Evolutionary conservation across 1,139 yeast genomes (phyloP).

Genomic region (Candida buenavistaensis): DNA sequence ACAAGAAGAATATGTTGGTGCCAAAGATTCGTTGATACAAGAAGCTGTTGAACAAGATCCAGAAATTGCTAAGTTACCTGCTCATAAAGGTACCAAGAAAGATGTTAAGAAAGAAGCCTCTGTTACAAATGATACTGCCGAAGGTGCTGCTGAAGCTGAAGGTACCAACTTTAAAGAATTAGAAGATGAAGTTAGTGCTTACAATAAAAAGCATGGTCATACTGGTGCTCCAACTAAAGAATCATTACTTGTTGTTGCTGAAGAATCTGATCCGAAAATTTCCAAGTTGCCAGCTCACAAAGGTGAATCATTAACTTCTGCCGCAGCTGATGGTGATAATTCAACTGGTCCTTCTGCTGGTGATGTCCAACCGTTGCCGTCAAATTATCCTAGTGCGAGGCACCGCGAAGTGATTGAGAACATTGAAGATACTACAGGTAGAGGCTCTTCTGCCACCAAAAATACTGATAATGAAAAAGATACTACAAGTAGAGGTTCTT

Average conservation of each 20-base stretch:
- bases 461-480: not conserved
- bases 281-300: conserved; percentile 19
- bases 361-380: conserved; percentile 12
- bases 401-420: conserved; percentile 8
- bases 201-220: conserved; percentile 31
- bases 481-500: too few relatives aligned
- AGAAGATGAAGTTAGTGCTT: conserved; percentile 25
- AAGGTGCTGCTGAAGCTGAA: conserved; percentile 11
- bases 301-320: too few relatives aligned
- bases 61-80: conserved; percentile 18
- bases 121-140: conserved; percentile 4
- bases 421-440: conserved; percentile 1
- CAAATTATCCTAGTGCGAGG: conserved; percentile 9
- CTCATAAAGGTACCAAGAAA: conserved; percentile 15
- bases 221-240: conserved; percentile 19
- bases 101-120: conserved; percentile 6
- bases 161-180: conserved; percentile 10
- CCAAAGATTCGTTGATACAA: conserved; percentile 28
- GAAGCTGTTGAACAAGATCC: conserved; percentile 28
- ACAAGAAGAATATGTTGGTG: conserved; percentile 25
- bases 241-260: conserved; percentile 31
- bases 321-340: too few relatives aligned
- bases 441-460: conserved; percentile 2
- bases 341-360: conserved; percentile 6
- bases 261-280: conserved; percentile 22